Percentiles rank a stretch among this genome's conserved stretches.
phyloP scores from a whole-genome alignment of 1,284 basidiomycete species.

The Thelephora terrestris region DNA sequence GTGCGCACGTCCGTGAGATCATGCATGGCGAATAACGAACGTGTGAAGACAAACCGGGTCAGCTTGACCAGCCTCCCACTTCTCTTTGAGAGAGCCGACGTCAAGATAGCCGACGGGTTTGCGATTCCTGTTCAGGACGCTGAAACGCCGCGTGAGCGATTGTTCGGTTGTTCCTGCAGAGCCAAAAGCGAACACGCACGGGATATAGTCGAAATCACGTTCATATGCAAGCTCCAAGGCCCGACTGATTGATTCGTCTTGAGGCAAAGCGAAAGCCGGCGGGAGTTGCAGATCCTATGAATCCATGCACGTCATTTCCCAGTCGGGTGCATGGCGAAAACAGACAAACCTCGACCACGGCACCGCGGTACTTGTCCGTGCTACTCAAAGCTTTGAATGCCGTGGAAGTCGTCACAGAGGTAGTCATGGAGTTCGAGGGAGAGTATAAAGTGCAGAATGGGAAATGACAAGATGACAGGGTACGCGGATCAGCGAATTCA shows the following conservation, averaged over 20 bases:
- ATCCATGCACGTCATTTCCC: neutral
- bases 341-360: constrained; percentile 60
- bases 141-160: constrained; percentile 19
- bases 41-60: constrained; percentile 44
- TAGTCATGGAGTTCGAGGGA: too few species aligned
- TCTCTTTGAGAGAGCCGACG: constrained; percentile 60
- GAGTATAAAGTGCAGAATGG: too few species aligned
- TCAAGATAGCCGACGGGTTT: constrained; percentile 79
- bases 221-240: constrained; percentile 84
- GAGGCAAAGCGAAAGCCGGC: constrained; percentile 77
- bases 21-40: constrained; percentile 3
- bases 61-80: constrained; percentile 67
- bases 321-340: constrained; percentile 1
- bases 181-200: constrained; percentile 36
- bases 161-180: neutral
- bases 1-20: constrained; percentile 3
- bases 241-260: constrained; percentile 55
- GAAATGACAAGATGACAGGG: too few species aligned
- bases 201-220: constrained; percentile 84
- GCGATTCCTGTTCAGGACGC: constrained; percentile 63
- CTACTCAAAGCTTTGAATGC: too few species aligned
- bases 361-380: constrained; percentile 68
- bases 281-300: constrained; percentile 77
- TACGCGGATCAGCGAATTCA: too few species aligned
- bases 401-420: too few species aligned